These are phyloP conservation scores for Populus trichocarpa DNA, from an alignment of 441 rosid species.

Conservation along the genomic window DNA sequence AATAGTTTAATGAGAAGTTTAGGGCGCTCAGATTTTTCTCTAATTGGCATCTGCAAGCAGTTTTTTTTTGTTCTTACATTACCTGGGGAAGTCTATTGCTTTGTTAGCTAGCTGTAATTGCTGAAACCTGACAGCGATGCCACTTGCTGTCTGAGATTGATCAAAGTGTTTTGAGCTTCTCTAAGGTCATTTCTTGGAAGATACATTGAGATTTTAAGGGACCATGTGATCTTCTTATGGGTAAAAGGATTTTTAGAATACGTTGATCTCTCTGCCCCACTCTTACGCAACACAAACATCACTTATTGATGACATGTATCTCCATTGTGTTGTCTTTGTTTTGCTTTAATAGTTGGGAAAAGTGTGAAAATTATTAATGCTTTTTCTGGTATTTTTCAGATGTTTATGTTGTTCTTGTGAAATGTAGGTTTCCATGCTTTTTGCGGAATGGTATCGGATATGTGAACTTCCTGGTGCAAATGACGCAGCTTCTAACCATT, in stretches of 20 bases:
- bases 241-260: neutral
- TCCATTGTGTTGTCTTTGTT: neutral
- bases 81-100: neutral
- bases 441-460: slow-evolving; percentile 82
- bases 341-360: neutral
- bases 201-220: neutral
- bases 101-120: neutral
- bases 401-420: slow-evolving; percentile 3
- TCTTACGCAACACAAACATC: neutral
- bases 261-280: neutral
- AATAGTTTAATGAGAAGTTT: neutral
- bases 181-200: neutral
- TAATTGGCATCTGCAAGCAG: too few relatives aligned
- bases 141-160: neutral
- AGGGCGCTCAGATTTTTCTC: too few relatives aligned
- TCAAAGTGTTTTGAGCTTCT: neutral
- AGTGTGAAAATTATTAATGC: neutral
- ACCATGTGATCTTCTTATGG: neutral
- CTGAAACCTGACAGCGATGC: neutral
- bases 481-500: slow-evolving; percentile 63
- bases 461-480: slow-evolving; percentile 78
- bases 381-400: neutral
- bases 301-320: neutral
- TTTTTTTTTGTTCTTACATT: too few relatives aligned
- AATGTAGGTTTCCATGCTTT: slow-evolving; percentile 67